Conservation (phyloP, 2,329 filamentous ascomycete genomes). For the Hypoxylon sp. region DNA sequence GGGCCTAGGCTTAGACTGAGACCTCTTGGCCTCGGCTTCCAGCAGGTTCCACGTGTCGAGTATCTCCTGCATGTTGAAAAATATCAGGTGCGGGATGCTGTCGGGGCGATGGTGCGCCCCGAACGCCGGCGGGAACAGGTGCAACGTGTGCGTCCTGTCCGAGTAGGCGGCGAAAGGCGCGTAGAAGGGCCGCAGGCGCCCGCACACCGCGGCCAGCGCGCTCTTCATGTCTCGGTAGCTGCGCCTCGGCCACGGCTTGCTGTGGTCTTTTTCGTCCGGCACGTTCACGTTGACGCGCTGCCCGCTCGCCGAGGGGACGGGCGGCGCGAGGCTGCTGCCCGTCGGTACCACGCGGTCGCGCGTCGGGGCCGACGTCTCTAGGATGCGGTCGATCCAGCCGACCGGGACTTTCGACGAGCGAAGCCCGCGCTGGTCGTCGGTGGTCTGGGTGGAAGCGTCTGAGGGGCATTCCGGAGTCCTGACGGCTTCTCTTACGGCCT, state of each 20-base stretch:
- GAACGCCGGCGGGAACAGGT: constrained; percentile 36
- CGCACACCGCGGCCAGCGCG: constrained; percentile 40
- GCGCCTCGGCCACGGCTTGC: constrained; percentile 35
- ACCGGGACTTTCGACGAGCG: constrained; percentile 23
- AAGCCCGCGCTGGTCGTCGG: neutral
- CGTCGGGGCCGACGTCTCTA: constrained; percentile 41
- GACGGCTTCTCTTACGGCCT: neutral
- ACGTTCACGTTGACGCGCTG: constrained; percentile 23
- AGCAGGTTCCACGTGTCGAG: constrained; percentile 31
- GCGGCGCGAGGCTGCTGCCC: neutral
- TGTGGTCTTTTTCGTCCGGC: constrained; percentile 19
- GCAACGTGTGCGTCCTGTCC: constrained; percentile 23
- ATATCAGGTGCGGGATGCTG: constrained; percentile 21
- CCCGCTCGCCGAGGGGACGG: neutral
- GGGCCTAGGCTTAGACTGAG: neutral
- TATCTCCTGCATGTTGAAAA: constrained; percentile 38
- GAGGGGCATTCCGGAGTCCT: neutral
- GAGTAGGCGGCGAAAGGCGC: constrained; percentile 42
- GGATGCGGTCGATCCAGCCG: constrained; percentile 41
- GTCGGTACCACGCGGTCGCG: constrained; percentile 20
- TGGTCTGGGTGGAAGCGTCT: neutral
- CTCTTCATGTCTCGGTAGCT: constrained; percentile 39
- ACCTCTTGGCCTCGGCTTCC: neutral
- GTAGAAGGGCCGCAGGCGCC: constrained; percentile 40
- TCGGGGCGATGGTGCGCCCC: constrained; percentile 6